A percentile compares a stretch with the other conserved stretches of the same genome.
phyloP scores from a whole-genome alignment of 345 rosid species.

The Citrus reticulata region DNA sequence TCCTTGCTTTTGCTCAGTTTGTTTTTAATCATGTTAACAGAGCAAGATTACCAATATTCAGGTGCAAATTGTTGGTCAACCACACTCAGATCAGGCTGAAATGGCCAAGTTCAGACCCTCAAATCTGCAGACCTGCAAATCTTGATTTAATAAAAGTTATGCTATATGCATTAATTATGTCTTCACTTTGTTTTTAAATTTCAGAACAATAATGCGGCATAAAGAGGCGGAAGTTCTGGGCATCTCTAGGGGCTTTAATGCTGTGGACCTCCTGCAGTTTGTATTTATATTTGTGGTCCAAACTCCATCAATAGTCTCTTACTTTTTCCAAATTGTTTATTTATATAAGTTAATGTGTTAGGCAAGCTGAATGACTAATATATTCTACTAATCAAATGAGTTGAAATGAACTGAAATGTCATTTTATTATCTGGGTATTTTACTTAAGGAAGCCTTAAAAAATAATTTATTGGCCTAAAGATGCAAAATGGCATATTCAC shows the following conservation, averaged over 20 bases:
- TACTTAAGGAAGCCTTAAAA: background rate
- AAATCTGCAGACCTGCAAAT: background rate
- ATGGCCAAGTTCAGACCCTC: background rate
- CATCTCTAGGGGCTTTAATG: background rate
- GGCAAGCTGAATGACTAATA: slow-evolving; percentile 11
- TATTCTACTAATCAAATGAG: background rate
- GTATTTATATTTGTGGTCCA: slow-evolving; percentile 16
- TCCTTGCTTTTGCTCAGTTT: background rate
- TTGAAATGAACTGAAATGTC: slow-evolving; percentile 5
- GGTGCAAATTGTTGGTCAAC: background rate
- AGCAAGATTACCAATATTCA: background rate
- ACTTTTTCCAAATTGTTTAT: slow-evolving; percentile 6
- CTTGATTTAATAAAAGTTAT: background rate
- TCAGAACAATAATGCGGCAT: slow-evolving; percentile 22
- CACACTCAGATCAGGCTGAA: background rate
- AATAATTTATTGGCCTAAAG: background rate
- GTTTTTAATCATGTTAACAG: background rate
- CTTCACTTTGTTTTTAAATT: slow-evolving; percentile 3
- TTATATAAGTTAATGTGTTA: background rate
- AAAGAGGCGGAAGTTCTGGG: slow-evolving; percentile 20
- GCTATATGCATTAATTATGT: background rate
- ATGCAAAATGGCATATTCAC: background rate
- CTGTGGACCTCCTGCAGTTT: slow-evolving; percentile 20
- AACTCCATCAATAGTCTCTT: background rate
- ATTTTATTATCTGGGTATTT: background rate